Evolutionary conservation across 2,329 filamentous ascomycete species (phyloP), one percentile per base, ranked within the genome.

Genomic region (Pseudopyricularia javanii): DNA sequence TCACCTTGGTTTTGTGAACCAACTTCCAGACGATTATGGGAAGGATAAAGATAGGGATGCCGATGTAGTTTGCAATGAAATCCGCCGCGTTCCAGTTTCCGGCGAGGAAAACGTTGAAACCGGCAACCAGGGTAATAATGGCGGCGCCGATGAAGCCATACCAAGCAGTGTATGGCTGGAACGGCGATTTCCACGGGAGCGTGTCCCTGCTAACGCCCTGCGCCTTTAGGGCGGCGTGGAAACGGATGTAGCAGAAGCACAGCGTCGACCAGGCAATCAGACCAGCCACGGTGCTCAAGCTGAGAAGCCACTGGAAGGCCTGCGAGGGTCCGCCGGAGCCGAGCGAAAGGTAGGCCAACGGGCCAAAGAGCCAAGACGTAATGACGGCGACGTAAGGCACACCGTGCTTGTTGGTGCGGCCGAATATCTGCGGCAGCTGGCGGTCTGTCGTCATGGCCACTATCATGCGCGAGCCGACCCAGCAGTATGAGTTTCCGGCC

Each of bases 371-470:
- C 62, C 66, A 66, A 4, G 67, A 59, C 1, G 61, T 54, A 32
- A 68, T 59, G 35, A 73, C 69, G 11, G 68, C 67, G 3, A 67
- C 63, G 53, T 78, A 73, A 3, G 71, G 71, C 3, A 73, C 69
- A 50, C 71, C 70, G 5, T 63, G 60, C 55, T 64, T 66, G 49
- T 57, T 64, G 4, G 68, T 68, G 11, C 64, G 62, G 15, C 63
- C 66, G 50, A 70, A 70, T 54, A 71, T 35, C 50, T 69, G 66
- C 1, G 68, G 68, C 17, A 48, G 45, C 22, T 48, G 45, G 45
- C 45, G 24, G 22, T 48, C 45, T 3, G 45, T 48, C 24, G 28
- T 48, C 45, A 28, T 48, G 45, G 45, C 45, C 24, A 48, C 45
- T 26, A 48, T 48, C 45, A 48, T 48, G 28, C 28, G 45, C 45